These are phyloP conservation scores for Viridothelium virens DNA, from an alignment of 495 filamentous ascomycete species.

Conservation along the genomic window DNA sequence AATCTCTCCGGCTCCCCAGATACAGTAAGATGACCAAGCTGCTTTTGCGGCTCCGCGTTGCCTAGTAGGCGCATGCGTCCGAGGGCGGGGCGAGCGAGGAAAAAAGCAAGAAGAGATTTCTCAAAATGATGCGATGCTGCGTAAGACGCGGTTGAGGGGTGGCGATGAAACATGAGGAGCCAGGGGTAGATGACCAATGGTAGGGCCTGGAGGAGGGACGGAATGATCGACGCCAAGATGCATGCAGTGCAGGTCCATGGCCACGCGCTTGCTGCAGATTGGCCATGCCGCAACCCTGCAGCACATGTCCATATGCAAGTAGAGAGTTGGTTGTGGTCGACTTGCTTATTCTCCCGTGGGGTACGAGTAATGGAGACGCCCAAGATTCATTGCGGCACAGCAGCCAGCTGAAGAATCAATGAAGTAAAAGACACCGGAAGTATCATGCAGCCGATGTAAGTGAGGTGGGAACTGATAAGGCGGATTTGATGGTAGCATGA, in stretches of 20 bases:
- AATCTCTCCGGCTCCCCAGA: not conserved
- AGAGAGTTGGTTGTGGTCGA: not conserved
- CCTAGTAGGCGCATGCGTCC: not conserved
- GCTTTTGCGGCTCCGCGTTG: not conserved
- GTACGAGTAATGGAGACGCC: too few relatives aligned
- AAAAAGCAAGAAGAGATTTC: not conserved
- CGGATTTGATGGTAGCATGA: not conserved
- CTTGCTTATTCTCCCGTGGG: not conserved
- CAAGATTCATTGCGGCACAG: not conserved
- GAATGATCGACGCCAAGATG: constrained; percentile 11
- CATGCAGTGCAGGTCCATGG: not conserved
- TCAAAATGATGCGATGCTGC: not conserved
- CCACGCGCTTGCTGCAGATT: not conserved
- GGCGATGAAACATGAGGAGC: not conserved
- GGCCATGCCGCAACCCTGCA: not conserved
- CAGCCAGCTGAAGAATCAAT: not conserved
- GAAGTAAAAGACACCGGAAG: not conserved
- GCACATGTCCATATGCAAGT: not conserved
- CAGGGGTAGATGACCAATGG: constrained; percentile 1
- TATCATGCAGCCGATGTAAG: not conserved
- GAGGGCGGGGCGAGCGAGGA: not conserved
- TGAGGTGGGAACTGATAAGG: not conserved
- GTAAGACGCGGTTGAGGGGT: not conserved
- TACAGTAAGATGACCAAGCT: not conserved
- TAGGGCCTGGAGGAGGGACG: not conserved